These are phyloP conservation scores for Recurvomyces mirabilis DNA, from an alignment of 495 filamentous ascomycete genomes.

Conservation along the genomic window DNA sequence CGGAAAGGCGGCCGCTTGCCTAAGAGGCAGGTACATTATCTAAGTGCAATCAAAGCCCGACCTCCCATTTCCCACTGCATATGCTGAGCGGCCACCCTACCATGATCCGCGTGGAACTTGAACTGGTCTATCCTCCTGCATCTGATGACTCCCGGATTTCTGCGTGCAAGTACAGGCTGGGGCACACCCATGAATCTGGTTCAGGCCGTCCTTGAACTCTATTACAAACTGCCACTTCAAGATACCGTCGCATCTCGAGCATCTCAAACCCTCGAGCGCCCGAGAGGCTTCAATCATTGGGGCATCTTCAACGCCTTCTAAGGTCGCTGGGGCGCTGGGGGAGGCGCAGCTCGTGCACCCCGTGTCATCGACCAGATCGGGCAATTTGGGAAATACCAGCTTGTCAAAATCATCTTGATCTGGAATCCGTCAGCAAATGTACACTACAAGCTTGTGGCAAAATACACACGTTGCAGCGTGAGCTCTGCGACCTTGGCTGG, in stretches of 20 bases:
- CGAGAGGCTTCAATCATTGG: neutral
- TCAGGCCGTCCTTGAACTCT: neutral
- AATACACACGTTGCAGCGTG: neutral
- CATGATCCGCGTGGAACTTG: neutral
- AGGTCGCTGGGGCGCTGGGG: neutral
- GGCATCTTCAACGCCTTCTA: neutral
- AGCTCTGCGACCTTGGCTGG: neutral
- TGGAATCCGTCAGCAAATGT: neutral
- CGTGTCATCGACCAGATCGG: neutral
- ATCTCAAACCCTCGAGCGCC: neutral
- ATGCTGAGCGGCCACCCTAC: too few relatives aligned
- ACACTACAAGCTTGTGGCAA: too few relatives aligned
- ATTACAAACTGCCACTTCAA: conserved; percentile 1
- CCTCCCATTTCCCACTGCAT: too few relatives aligned
- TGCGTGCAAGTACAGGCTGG: neutral
- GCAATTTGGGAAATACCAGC: neutral
- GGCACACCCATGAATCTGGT: conserved; percentile 1
- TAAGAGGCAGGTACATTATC: too few relatives aligned
- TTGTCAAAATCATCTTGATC: neutral
- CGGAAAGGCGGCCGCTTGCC: too few relatives aligned
- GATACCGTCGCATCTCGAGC: neutral
- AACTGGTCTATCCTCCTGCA: neutral
- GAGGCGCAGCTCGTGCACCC: neutral
- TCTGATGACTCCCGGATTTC: neutral
- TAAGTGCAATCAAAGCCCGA: too few relatives aligned